Evolutionary conservation across 306 rosid genomes (phyloP).

Genomic region (Alnus glutinosa): DNA sequence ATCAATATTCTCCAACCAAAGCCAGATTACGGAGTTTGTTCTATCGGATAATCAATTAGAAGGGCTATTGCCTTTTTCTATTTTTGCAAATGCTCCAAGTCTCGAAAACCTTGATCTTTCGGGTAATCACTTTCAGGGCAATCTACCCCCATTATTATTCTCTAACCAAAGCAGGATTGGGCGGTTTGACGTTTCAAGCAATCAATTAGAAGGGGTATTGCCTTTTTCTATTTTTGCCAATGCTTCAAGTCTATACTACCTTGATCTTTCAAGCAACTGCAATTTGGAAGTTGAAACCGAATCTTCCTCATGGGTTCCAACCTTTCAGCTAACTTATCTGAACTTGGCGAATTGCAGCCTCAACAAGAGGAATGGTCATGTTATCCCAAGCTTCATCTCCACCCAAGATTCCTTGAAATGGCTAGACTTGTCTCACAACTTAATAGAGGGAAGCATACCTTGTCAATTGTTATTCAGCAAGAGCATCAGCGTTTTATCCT

Average conservation of each 20-base stretch:
- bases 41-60: too few species aligned
- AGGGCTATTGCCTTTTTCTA: not conserved
- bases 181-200: too few species aligned
- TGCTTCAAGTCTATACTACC: too few species aligned
- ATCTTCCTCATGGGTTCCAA: not conserved
- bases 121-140: too few species aligned
- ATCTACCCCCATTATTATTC: too few species aligned
- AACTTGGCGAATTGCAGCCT: not conserved
- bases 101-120: not conserved
- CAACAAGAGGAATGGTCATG: not conserved
- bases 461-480: not conserved
- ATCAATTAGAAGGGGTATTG: too few species aligned
- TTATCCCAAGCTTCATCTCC: not conserved
- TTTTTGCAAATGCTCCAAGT: not conserved
- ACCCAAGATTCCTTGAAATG: accelerated
- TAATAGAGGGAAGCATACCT: not conserved
- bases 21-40: too few species aligned
- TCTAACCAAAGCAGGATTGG: too few species aligned
- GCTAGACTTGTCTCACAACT: not conserved
- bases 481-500: not conserved
- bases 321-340: not conserved
- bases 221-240: too few species aligned
- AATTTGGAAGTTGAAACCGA: not conserved
- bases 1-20: not conserved
- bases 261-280: not conserved